Percentiles rank a stretch among this genome's conserved stretches.
phyloP scores from a whole-genome alignment of 441 rosid species.

The Breynia disticha region DNA sequence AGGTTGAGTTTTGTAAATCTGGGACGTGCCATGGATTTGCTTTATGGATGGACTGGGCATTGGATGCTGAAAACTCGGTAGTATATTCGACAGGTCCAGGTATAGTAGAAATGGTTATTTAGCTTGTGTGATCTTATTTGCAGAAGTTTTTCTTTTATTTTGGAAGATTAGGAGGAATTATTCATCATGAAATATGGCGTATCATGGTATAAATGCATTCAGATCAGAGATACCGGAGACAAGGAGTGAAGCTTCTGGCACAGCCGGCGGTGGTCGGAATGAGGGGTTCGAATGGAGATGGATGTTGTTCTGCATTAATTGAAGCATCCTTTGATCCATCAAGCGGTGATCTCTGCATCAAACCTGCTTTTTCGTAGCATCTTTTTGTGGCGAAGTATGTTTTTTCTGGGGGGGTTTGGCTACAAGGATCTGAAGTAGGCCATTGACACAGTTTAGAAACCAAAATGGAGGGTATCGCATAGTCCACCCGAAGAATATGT shows the following conservation, averaged over 20 bases:
- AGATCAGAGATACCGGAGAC: conserved; percentile 76
- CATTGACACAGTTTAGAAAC: too few species aligned
- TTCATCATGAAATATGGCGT: background rate
- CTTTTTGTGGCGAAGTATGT: background rate
- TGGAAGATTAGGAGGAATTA: too few species aligned
- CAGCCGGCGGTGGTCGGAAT: conserved; percentile 43
- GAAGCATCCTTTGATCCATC: conserved; percentile 64
- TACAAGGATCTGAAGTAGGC: too few species aligned
- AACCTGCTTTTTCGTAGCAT: conserved; percentile 26
- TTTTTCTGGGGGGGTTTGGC: too few species aligned
- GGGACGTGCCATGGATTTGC: conserved; percentile 87
- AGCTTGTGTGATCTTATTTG: too few species aligned
- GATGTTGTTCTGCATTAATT: conserved; percentile 27
- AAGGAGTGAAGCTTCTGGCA: conserved; percentile 83
- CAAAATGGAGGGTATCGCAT: too few species aligned
- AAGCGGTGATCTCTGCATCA: conserved; percentile 46
- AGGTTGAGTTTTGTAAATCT: conserved; percentile 54
- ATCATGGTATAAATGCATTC: conserved; percentile 6
- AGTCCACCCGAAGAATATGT: too few species aligned
- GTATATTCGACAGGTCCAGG: conserved; percentile 76
- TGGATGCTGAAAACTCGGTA: conserved; percentile 50
- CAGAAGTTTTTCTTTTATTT: too few species aligned
- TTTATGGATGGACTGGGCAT: conserved; percentile 90
- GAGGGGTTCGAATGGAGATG: conserved; percentile 9
- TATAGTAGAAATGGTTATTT: conserved; percentile 13